These are phyloP conservation scores for Groenewaldozyma auringiensis DNA, from an alignment of 1,139 yeast genomes.

Conservation along the genomic window DNA sequence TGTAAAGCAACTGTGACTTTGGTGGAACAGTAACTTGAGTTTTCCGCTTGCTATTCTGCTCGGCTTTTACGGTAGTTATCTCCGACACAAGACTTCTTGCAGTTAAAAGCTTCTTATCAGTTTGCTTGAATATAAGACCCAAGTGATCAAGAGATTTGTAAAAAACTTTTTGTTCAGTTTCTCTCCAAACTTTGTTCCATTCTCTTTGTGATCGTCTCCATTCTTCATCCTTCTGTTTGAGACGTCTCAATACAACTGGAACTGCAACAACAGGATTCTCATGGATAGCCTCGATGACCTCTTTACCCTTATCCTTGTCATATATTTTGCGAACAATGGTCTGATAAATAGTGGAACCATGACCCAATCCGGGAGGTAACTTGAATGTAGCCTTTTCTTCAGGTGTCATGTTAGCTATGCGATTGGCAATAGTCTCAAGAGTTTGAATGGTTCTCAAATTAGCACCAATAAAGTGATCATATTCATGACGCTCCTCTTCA, in stretches of 20 bases:
- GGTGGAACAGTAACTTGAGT: slow-evolving; percentile 86
- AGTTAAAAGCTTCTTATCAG: slow-evolving; percentile 86
- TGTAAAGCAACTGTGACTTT: slow-evolving; percentile 72
- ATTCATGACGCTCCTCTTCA: slow-evolving; percentile 96
- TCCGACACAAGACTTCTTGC: slow-evolving; percentile 87
- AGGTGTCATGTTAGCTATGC: slow-evolving; percentile 86
- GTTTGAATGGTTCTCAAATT: slow-evolving; percentile 92
- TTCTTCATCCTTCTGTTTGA: slow-evolving; percentile 96
- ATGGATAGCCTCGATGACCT: slow-evolving; percentile 91
- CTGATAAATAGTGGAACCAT: slow-evolving; percentile 87
- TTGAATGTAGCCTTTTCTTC: slow-evolving; percentile 83
- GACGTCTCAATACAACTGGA: slow-evolving; percentile 81
- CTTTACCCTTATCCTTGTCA: slow-evolving; percentile 91
- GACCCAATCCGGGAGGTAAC: slow-evolving; percentile 89
- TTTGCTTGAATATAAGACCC: slow-evolving; percentile 92
- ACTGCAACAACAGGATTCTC: slow-evolving; percentile 94
- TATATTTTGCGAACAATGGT: slow-evolving; percentile 87
- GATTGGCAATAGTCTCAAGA: slow-evolving; percentile 87
- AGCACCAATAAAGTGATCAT: slow-evolving; percentile 91
- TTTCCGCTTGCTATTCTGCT: slow-evolving; percentile 69
- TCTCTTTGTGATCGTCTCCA: slow-evolving; percentile 98
- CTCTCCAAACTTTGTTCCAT: slow-evolving; percentile 99
- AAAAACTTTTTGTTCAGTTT: slow-evolving; percentile 90
- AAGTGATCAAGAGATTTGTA: slow-evolving; percentile 90
- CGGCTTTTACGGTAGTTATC: slow-evolving; percentile 85